Evolutionary conservation across 148 eudicot genomes (phyloP), one percentile per base, ranked within the genome.

Genomic region (Spergularia bocconei): DNA sequence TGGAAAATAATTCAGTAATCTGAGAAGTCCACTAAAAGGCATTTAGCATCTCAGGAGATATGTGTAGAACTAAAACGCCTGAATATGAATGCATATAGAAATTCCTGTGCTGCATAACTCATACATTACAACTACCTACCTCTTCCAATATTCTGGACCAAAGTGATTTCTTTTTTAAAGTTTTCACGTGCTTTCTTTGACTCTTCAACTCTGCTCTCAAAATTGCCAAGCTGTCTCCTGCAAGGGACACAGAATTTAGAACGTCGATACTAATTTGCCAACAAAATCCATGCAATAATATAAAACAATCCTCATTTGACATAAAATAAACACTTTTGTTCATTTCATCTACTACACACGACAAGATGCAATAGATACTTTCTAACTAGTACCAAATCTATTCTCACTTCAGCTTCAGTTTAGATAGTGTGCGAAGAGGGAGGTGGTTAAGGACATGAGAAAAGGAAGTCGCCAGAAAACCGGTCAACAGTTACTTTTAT

Each of bases 81-180:
- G 38, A 25, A 53, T 47, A 16, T 15, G 16, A 15, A 44, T 2
- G 36, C 29, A 54, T 54, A 67, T n/a, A 5, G 29, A 29, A 62
- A 48, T 29, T 16, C 36, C 12, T 5, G 33, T 17, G 21, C 11
- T 52, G 54, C 11, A n/a, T 13, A 25, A 62, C 51, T 11, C 12
- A 50, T 36, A 52, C 65, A 52, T 19, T 50, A 50, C 20, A 67
- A 61, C 19, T 25, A 73, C 77, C 71, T 85, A 95, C 99, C 97
- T 92, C 99, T 87, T 95, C 99, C 88, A 95, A 86, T 71, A 90
- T 87, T 86, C 81, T 87, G 73, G 91, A 88, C 99, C 99, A 95
- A 57, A 95, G 87, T 48, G 99, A 95, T 81, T 92, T 95, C 88
- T 92, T 95, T 76, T 95, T 86, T 86, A 95, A 87, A 86, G 81